phyloP scores from a whole-genome alignment of 495 filamentous ascomycete species.

The Pyrenula massariospora region DNA sequence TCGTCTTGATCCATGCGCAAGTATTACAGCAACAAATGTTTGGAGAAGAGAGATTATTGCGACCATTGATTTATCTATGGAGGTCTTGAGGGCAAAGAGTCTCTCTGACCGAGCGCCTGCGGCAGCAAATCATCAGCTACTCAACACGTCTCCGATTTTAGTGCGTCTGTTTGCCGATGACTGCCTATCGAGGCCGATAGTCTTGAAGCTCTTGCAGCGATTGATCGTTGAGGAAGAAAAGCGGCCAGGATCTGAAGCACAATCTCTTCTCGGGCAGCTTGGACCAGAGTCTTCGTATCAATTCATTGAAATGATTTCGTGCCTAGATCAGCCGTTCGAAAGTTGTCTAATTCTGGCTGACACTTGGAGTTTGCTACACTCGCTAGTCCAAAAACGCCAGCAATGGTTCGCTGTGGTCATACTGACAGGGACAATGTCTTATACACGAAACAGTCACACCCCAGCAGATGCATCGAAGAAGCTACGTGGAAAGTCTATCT shows the following conservation, averaged over 20 bases:
- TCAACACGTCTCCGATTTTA: constrained; percentile 62
- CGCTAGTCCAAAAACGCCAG: constrained; percentile 80
- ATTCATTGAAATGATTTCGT: constrained; percentile 67
- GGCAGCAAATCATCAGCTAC: constrained; percentile 51
- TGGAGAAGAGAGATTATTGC: constrained; percentile 43
- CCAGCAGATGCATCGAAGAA: constrained; percentile 22
- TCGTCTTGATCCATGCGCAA: constrained; percentile 26
- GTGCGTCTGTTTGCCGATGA: constrained; percentile 68
- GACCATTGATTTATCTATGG: not conserved
- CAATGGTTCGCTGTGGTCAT: constrained; percentile 92
- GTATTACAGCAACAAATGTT: not conserved
- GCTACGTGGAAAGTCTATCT: constrained; percentile 47
- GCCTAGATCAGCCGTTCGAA: constrained; percentile 64
- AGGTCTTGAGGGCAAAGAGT: not conserved
- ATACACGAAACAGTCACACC: constrained; percentile 32
- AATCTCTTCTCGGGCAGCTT: constrained; percentile 80
- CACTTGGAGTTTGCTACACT: constrained; percentile 78
- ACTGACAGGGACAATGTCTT: constrained; percentile 75
- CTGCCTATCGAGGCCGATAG: constrained; percentile 49
- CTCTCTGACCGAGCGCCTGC: not conserved
- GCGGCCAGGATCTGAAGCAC: constrained; percentile 50
- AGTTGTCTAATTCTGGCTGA: constrained; percentile 45
- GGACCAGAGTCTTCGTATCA: constrained; percentile 69
- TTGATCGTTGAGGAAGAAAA: constrained; percentile 55
- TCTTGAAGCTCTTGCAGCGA: constrained; percentile 58